Base-by-base conservation (phyloP, 2,329 filamentous ascomycete genomes). In the Colletotrichum sojae region DNA sequence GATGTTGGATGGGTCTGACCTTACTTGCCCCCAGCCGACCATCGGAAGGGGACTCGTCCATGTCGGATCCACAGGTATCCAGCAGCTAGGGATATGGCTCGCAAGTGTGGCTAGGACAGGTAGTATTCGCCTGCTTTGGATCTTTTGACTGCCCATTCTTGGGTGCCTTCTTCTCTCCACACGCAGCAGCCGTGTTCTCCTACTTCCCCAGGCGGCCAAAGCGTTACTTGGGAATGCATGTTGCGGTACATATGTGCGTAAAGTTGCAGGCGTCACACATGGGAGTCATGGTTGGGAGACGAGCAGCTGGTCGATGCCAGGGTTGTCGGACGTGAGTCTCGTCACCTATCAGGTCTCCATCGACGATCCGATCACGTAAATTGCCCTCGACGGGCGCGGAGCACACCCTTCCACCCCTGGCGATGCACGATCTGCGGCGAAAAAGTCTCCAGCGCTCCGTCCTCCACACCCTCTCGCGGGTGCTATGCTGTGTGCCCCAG, bases 361-460 rank as follows among this genome's bases (percentile, higher is more conserved):
- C 27, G 56, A 53, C 40, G 57, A 59, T 59, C 40, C 12, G 56
- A 46, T 48, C 61, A 49, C 36, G 36, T 55, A 40, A 56, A 55
- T 25, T 53, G 15, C 49, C 48, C 25, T 13, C 27, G 49, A 27
- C 25, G 5, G 27, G 56, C 31, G 31, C 31, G 31, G 31, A 36
- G 31, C 31, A 36, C 31, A 36, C 31, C 31, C 31, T 36, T 8
- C 31, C 18, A 27, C 48, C 49, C 49, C 27, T 53, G 56, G 54
- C 13, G 27, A 43, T 51, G 56, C 49, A 66, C 49, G 49, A 66
- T 66, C 49, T 55, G 63, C 63, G 48, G 51, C 40, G 51, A 55
- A 36, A 36, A 10, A 8, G 49, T 51, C 40, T 22, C 45, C 15
- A 39, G 53, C 40, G n/a, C 22, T 36, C 39, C 46, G 8, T 51